Percentiles rank a stretch among this genome's conserved stretches.
Evolutionary conservation across 176 grass and related monocot species (phyloP).

Genomic region (Juncus inflexus): DNA sequence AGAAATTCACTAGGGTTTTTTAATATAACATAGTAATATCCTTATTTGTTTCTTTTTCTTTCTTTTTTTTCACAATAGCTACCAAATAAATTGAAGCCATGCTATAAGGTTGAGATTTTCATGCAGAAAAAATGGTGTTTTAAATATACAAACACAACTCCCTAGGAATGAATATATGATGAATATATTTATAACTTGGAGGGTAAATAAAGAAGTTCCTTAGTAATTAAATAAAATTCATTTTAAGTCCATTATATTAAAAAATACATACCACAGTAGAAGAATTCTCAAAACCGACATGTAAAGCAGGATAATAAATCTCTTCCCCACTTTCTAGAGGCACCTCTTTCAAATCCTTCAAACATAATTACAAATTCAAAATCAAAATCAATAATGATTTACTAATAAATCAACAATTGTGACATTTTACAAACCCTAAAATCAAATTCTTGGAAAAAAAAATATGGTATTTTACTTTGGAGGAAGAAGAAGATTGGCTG

Average conservation of each 20-base stretch:
- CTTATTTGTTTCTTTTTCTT: background rate
- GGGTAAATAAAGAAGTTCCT: too few species aligned
- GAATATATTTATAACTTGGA: too few species aligned
- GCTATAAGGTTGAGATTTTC: slow-evolving; percentile 9
- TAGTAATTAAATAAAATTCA: too few species aligned
- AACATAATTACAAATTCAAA: slow-evolving; percentile 22
- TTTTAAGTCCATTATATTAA: too few species aligned
- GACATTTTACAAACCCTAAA: background rate
- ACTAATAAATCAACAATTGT: too few species aligned
- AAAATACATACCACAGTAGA: slow-evolving; percentile 58
- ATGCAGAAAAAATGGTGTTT: slow-evolving; percentile 5
- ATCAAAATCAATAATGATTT: slow-evolving; percentile 1
- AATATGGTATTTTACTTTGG: slow-evolving; percentile 21
- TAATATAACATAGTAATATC: background rate
- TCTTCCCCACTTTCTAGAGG: slow-evolving; percentile 76
- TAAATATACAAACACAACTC: background rate
- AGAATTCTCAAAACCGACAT: slow-evolving; percentile 56
- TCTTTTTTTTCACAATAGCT: slow-evolving; percentile 12
- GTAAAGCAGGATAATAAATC: slow-evolving; percentile 88
- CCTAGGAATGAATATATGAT: too few species aligned
- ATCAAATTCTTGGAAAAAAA: background rate
- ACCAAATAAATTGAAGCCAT: slow-evolving; percentile 12
- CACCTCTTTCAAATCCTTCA: slow-evolving; percentile 36
- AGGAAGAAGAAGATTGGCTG: slow-evolving; percentile 13
- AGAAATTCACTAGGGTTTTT: background rate